A percentile compares a stretch with the other conserved stretches of the same genome.
Evolutionary conservation across 1,139 yeast species (phyloP).

Genomic region (Lodderomyces metapsilosis): DNA sequence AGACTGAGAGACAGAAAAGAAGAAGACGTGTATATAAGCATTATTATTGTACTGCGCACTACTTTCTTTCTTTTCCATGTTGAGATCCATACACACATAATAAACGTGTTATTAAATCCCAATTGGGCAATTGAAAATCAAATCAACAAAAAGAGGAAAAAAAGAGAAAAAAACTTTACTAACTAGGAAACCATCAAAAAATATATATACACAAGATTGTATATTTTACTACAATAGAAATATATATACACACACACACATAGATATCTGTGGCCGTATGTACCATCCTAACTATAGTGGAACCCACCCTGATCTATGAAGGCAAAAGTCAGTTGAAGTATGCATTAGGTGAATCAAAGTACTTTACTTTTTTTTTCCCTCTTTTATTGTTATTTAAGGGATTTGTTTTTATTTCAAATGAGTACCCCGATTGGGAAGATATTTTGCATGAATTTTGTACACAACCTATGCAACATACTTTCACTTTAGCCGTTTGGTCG

Average conservation of each 20-base stretch:
- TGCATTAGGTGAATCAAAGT: too few relatives aligned
- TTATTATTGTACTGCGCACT: not conserved
- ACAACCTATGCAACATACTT: too few relatives aligned
- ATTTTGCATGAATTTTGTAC: too few relatives aligned
- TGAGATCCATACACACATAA: slow-evolving; percentile 1
- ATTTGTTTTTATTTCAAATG: too few relatives aligned
- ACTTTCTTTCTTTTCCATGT: not conserved
- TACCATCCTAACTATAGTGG: not conserved
- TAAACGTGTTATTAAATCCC: not conserved
- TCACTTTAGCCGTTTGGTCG: too few relatives aligned
- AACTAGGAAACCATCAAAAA: slow-evolving; percentile 8
- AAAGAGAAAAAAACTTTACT: slow-evolving; percentile 2
- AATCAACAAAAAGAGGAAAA: not conserved
- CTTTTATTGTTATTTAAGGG: too few relatives aligned
- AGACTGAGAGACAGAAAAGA: too few relatives aligned
- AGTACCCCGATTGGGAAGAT: not conserved
- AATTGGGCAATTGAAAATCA: slow-evolving; percentile 1
- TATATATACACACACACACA: not conserved
- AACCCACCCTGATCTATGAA: too few relatives aligned
- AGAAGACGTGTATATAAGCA: not conserved
- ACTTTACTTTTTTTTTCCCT: too few relatives aligned
- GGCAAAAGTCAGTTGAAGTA: too few relatives aligned
- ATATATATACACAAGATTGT: slow-evolving; percentile 1
- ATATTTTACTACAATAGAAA: not conserved
- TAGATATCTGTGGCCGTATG: slow-evolving; percentile 2